Evolutionary conservation across 1,139 yeast genomes (phyloP), one percentile per base, ranked within the genome.

Genomic region (Yamadazyma taylorii): DNA sequence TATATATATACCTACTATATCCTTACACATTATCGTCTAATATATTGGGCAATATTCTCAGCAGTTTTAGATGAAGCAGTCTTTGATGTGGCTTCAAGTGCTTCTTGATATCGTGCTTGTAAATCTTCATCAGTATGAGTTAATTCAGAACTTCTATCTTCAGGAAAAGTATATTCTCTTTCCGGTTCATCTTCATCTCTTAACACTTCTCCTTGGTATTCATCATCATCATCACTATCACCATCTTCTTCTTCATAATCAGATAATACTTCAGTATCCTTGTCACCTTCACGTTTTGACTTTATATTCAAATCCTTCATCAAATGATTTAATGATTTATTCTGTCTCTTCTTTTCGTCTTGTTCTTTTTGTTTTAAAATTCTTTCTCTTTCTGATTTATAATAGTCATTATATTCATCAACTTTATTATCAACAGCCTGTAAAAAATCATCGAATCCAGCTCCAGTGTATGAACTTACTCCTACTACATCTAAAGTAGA

Each of bases 401-500:
- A 94, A 53, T 71, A 90, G 42, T 80, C 79, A 43, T 89, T 80
- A 61, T 85, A 94, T 61, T 94, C 98, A 26, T 82, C 88, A 29
- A 85, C 90, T 61, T 94, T 94, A 46, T 78, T 76, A 50, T 87
- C 95, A 3, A 94, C 94, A 0, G 89, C 86, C 13, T 66, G 71
- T 58, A 90, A 58, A 55, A 94, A 92, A 24, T 88, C 96, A 55
- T 89, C 96, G 57, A 94, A 86, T 0, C 99, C 99, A 3, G 75
- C 83, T 12, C 98, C 98, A 0, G 97, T 90, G 54, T 80, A 84
- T 24, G 97, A 80, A 36, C 96, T 86, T 11, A 89, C 96, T 11
- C 90, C 84, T 30, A 87, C 96, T 39, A 89, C 87, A 56, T 92
- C 98, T 47, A 94, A 66, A 43, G 90, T 94, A 1, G 95, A 84